Conservation (phyloP, 495 filamentous ascomycete species). For the Chaetomidium leptoderma region DNA sequence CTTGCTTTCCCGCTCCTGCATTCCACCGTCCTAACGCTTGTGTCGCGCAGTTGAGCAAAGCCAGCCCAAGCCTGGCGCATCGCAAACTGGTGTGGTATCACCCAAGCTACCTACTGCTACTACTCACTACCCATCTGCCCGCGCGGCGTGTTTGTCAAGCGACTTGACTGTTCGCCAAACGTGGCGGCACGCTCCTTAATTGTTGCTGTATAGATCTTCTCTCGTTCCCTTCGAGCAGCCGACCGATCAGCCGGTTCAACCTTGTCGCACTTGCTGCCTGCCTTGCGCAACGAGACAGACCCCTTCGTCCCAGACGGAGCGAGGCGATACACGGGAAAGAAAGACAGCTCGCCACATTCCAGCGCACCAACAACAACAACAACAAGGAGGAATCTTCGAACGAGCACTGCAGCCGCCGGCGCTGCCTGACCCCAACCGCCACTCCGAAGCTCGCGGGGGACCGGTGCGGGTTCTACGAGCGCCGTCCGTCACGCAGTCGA, state of each 20-base stretch:
- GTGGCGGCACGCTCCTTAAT: constrained; percentile 12
- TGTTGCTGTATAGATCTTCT: not conserved
- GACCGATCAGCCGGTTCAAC: not conserved
- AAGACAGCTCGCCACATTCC: constrained; percentile 13
- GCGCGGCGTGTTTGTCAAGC: constrained; percentile 1
- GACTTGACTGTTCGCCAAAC: not conserved
- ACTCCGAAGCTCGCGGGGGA: constrained; percentile 35
- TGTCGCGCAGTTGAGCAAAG: constrained; percentile 4
- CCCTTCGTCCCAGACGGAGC: not conserved
- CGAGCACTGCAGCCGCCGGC: constrained; percentile 11
- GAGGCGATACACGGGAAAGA: constrained; percentile 17
- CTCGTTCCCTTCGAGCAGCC: not conserved
- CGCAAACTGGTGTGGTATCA: constrained; percentile 3
- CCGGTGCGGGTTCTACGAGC: constrained; percentile 35
- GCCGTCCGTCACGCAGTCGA: constrained; percentile 6
- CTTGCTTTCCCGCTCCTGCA: constrained; percentile 9
- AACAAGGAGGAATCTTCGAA: not conserved
- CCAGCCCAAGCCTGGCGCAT: constrained; percentile 2
- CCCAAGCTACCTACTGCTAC: too few species aligned
- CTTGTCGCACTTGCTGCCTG: constrained; percentile 1
- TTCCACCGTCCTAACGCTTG: constrained; percentile 8
- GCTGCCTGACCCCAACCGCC: constrained; percentile 19
- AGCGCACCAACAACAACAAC: not conserved
- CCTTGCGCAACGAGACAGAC: constrained; percentile 3
- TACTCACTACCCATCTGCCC: not conserved